Conservation (phyloP, 2,329 filamentous ascomycete genomes). For the Thielaviopsis ethacetica region DNA sequence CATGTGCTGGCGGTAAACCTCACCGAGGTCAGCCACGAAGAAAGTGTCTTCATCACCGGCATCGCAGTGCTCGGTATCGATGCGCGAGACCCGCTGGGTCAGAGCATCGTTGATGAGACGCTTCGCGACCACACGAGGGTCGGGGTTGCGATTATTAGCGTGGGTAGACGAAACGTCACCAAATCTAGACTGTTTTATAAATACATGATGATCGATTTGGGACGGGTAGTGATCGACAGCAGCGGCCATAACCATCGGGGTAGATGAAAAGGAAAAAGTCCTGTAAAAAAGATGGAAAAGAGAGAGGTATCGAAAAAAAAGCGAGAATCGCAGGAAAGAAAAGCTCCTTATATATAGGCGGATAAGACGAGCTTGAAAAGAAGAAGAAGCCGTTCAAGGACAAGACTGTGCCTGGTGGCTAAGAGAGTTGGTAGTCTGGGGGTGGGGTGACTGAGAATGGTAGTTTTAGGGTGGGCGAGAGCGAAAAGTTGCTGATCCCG, state of each 20-base stretch:
- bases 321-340: constrained; percentile 2
- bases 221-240: constrained; percentile 37
- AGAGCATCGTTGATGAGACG: constrained; percentile 75
- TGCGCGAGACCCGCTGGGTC: constrained; percentile 64
- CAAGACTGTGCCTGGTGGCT: constrained; percentile 3
- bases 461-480: constrained; percentile 91
- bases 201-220: constrained; percentile 32
- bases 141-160: constrained; percentile 13
- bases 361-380: constrained; percentile 11
- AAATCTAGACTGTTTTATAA: constrained; percentile 28
- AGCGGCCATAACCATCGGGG: constrained; percentile 48
- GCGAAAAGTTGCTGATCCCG: constrained; percentile 85
- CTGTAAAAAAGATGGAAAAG: constrained; percentile 4
- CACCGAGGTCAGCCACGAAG: constrained; percentile 93
- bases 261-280: constrained; percentile 7
- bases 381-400: constrained; percentile 14
- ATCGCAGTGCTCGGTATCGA: constrained; percentile 78
- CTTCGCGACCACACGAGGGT: constrained; percentile 36
- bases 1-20: constrained; percentile 96
- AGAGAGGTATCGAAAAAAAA: background rate
- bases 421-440: constrained; percentile 4
- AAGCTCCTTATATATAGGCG: constrained; percentile 8
- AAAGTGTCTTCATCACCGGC: constrained; percentile 94
- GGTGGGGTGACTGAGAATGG: constrained; percentile 21
- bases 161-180: constrained; percentile 13